These are phyloP conservation scores for Leucogyrophana mollusca DNA, from an alignment of 768 basidiomycete genomes.

Conservation along the genomic window DNA sequence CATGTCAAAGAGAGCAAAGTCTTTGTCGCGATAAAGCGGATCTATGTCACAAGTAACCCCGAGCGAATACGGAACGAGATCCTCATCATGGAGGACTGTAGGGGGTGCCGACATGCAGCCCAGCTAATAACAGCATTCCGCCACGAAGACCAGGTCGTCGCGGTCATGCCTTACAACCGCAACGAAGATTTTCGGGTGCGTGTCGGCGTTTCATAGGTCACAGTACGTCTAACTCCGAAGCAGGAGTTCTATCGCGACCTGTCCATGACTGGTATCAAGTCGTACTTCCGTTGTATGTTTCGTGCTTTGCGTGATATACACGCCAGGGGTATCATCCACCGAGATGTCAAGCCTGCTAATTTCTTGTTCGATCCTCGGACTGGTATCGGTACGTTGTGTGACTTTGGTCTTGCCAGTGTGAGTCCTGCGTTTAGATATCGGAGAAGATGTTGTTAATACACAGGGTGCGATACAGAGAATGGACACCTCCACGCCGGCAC, in stretches of 20 bases:
- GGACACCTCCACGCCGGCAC: constrained; percentile 39
- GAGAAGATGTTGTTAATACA: constrained; percentile 4
- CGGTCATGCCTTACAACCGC: constrained; percentile 89
- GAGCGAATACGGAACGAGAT: constrained; percentile 92
- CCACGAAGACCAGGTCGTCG: constrained; percentile 87
- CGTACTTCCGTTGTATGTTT: constrained; percentile 90
- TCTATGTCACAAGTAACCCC: constrained; percentile 95
- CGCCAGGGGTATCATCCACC: constrained; percentile 83
- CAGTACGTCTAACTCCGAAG: constrained; percentile 7
- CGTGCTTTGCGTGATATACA: constrained; percentile 90
- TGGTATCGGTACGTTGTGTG: constrained; percentile 83
- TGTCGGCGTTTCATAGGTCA: constrained; percentile 12
- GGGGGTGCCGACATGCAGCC: constrained; percentile 84
- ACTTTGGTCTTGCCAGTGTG: constrained; percentile 95
- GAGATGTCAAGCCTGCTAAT: constrained; percentile 98
- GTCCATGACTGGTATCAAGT: constrained; percentile 73
- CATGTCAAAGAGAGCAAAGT: constrained; percentile 48
- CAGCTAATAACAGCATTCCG: constrained; percentile 96
- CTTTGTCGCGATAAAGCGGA: constrained; percentile 93
- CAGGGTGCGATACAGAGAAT: constrained; percentile 50
- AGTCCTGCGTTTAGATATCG: constrained; percentile 22
- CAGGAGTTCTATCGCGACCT: constrained; percentile 79
- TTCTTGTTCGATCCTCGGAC: constrained; percentile 89
- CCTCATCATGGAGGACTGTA: constrained; percentile 80
- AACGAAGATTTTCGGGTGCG: constrained; percentile 93